phyloP scores from a whole-genome alignment of 306 rosid genomes.

The Cotoneaster glaucophyllus region DNA sequence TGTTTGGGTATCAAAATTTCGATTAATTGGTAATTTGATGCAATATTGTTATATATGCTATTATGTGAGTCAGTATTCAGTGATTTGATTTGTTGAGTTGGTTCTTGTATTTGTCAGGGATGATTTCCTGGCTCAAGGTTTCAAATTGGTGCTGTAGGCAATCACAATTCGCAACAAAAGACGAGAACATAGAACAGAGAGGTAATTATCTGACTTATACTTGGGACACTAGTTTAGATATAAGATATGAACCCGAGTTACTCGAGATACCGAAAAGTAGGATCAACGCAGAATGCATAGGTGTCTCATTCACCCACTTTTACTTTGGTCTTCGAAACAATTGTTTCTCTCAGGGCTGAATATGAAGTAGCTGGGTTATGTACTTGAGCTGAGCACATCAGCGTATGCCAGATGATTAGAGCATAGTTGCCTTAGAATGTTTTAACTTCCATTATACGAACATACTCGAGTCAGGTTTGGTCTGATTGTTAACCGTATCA shows the following conservation, averaged over 20 bases:
- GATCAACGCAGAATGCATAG: background rate
- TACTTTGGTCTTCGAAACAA: background rate
- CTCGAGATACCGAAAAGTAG: background rate
- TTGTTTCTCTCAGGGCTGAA: background rate
- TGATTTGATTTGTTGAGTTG: slow-evolving; percentile 7
- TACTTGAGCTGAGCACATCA: background rate
- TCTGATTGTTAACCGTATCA: background rate
- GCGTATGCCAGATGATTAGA: background rate
- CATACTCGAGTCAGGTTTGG: background rate
- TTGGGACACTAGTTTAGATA: background rate
- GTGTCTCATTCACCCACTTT: background rate
- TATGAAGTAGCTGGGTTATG: background rate
- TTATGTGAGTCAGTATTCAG: background rate
- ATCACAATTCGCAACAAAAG: background rate
- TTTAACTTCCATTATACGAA: background rate
- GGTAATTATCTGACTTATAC: background rate
- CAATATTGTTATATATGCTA: background rate
- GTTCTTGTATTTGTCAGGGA: slow-evolving; percentile 16
- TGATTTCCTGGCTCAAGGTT: slow-evolving; percentile 40
- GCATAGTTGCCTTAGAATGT: background rate
- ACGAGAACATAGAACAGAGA: background rate
- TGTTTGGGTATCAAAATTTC: background rate
- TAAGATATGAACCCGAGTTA: background rate
- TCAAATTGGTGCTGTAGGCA: slow-evolving; percentile 32
- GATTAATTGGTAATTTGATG: background rate